phyloP scores from a whole-genome alignment of 2,329 filamentous ascomycete genomes.

The Claviceps cyperi region DNA sequence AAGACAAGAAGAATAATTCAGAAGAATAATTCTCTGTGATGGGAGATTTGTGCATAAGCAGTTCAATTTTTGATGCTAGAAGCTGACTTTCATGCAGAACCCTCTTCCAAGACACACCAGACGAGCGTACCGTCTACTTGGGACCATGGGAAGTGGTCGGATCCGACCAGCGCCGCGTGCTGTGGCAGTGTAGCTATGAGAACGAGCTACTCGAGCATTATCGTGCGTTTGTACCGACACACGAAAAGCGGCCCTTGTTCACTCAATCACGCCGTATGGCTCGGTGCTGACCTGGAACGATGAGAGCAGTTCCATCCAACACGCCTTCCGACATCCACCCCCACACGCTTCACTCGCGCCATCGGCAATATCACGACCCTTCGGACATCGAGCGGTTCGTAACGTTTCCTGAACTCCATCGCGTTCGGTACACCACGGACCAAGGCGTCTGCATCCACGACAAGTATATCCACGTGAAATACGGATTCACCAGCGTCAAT shows the following conservation, averaged over 20 bases:
- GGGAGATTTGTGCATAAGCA: background rate
- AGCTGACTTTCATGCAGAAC: conserved; percentile 22
- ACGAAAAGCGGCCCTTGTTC: no score
- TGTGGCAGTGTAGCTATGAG: conserved; percentile 39
- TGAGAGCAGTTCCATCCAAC: conserved; percentile 28
- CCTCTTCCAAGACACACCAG: conserved; percentile 33
- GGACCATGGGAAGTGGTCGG: conserved; percentile 39
- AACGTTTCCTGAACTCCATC: conserved; percentile 32
- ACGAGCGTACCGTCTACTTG: conserved; percentile 35
- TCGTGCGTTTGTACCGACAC: conserved; percentile 16
- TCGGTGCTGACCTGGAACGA: background rate
- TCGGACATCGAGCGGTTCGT: conserved; percentile 35
- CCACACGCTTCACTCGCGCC: conserved; percentile 34
- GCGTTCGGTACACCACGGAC: conserved; percentile 32
- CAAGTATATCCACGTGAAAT: conserved; percentile 31
- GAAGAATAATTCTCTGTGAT: background rate
- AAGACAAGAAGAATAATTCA: background rate
- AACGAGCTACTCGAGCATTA: conserved; percentile 37
- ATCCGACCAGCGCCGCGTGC: conserved; percentile 31
- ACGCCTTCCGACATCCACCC: conserved; percentile 30
- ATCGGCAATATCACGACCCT: conserved; percentile 35
- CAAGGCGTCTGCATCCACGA: conserved; percentile 34
- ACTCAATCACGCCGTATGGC: background rate
- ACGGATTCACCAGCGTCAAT: conserved; percentile 35
- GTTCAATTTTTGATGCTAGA: no score